Evolutionary conservation across 371 early-diverging fungal genomes (phyloP).

Genomic region (Rhizomucor pusillus): DNA sequence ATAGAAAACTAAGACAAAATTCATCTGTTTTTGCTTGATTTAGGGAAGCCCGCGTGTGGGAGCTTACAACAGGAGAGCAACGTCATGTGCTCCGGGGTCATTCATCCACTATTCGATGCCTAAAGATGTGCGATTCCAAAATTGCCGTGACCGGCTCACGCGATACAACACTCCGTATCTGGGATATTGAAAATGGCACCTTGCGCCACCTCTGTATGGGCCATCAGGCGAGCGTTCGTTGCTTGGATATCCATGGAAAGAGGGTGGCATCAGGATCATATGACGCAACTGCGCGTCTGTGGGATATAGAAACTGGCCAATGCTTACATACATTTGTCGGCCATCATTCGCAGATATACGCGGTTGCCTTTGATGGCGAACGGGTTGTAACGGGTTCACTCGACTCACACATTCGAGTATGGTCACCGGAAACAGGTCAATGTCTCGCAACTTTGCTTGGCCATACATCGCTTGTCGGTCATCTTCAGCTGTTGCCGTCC

Average conservation of each 20-base stretch:
- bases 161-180: conserved; percentile 82
- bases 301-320: conserved; percentile 75
- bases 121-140: conserved; percentile 57
- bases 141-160: conserved; percentile 85
- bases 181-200: conserved; percentile 69
- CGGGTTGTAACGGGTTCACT: conserved; percentile 71
- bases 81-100: conserved; percentile 79
- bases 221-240: conserved; percentile 76
- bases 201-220: conserved; percentile 63
- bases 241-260: conserved; percentile 76
- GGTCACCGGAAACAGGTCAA: conserved; percentile 56
- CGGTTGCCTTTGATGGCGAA: conserved; percentile 61
- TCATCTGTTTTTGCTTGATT: not conserved
- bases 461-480: conserved; percentile 82
- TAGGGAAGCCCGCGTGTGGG: conserved; percentile 82
- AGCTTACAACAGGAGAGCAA: conserved; percentile 70
- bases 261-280: conserved; percentile 84
- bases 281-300: conserved; percentile 83
- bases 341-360: conserved; percentile 64
- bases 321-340: conserved; percentile 63
- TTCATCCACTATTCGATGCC: conserved; percentile 85
- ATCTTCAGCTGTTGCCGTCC: conserved; percentile 50
- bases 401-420: conserved; percentile 70
- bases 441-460: conserved; percentile 64
- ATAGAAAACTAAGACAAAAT: conserved; percentile 19